Base-by-base conservation (phyloP, 305 asterid species). In the Caryopteris hybrid region DNA sequence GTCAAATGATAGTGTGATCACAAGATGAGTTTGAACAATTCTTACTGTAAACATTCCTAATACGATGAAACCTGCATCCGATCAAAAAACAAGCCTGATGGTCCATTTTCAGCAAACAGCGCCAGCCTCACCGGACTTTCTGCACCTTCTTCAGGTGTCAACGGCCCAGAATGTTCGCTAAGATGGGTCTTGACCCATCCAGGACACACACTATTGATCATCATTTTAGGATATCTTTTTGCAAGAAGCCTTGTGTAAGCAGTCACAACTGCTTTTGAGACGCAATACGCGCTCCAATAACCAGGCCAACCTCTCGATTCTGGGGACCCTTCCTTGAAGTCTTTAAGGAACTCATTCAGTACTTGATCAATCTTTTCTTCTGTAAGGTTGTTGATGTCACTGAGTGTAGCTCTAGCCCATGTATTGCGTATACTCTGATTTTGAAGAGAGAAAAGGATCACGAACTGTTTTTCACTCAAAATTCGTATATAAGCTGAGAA, bases 171-270 rank as follows among this genome's bases (percentile, higher is more conserved):
- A 36, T 79, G 78, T 79, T 39, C 55, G 76, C 78, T 81, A 17
- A 85, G 74, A 8, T 87, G 85, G 11, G 95, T 85, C 18, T 59
- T 69, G 61, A 79, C 83, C 85, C 74, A 85, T 5, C 91, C 91
- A 2, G 91, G 95, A 47, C 85, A 81, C 27, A 83, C 79, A 6
- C 75, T 67, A 36, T 85, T 85, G 29, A 81, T 76, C 67, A 54
- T 57, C 43, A 85, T 61, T 41, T 38, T 64, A 0, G 81, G 85
- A 59, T 78, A 58, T 66, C 70, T 76, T 76, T 80, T 81, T 0
- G 95, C 88, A 31, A 81, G 31, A 71, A 81, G 64, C 69, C 86
- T 77, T 5, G 90, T 77, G 76, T 84, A 84, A 0, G 84, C 84
- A 17, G 84, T 81, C 70, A 87, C 41, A 1, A 80, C 77, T 6